Base-by-base conservation (phyloP, 768 basidiomycete species). In the Hygrocybe punicea region DNA sequence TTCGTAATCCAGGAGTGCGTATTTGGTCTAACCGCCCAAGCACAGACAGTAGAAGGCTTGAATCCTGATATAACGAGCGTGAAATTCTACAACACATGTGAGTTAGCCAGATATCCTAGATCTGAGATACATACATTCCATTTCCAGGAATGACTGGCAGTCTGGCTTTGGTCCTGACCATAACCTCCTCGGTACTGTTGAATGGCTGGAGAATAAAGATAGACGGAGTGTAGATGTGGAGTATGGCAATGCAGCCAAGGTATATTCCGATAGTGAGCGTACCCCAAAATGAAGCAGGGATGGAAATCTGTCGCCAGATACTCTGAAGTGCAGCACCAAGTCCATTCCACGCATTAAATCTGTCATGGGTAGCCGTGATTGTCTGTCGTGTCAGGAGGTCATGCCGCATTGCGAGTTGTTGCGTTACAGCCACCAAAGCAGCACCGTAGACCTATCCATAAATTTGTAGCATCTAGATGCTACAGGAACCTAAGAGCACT, bases 151-250 rank as follows among this genome's bases (percentile, higher is more conserved):
- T 21, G n/a, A 11, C 4, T 56, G 25, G 47, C 17, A 16, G n/a
- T 48, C 47, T 23, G 14, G 55, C 45, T 37, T 35, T 16, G 36
- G 39, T 36, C 14, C 14, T 21, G 17, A 33, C 37, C 10, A 6
- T 34, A 25, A 51, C 14, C 3, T 16, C 16, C 14, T 16, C 11
- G 40, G 59, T 58, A 6, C 49, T 33, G 14, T 62, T 56, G 37
- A 63, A 67, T 4, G 60, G 39, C 9, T 63, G 51, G 1, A 69
- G 58, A 34, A 60, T 57, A 16, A 69, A 42, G 46, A 69, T 42
- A 1, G 68, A 55, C 1, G 67, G 58, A 0, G 65, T 69, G 11
- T 64, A 33, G 42, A 69, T 57, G 51, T 69, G 68, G 0, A 69
- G 58, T 4, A 47, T 60, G 2, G 56, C 49, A 25, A 69, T 60